A percentile compares a stretch with the other conserved stretches of the same genome.
Evolutionary conservation across 1,284 basidiomycete genomes (phyloP).

Genomic region (Porogramme epimiltina): DNA sequence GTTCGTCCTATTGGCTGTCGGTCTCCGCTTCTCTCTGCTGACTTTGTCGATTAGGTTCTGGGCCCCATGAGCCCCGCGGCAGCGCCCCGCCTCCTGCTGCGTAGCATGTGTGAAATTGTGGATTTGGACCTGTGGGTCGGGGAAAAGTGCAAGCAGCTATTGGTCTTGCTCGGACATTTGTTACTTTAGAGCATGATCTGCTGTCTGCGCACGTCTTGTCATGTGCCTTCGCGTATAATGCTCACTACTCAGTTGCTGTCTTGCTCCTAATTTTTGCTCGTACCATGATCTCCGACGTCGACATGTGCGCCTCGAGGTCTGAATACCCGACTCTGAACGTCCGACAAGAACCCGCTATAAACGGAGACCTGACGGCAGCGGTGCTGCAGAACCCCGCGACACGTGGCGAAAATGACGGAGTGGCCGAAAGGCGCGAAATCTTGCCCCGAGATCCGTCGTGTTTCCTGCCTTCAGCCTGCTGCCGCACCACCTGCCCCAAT

Average conservation of each 20-base stretch:
- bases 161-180: constrained; percentile 11
- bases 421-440: not conserved
- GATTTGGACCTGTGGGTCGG: not conserved
- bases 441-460: constrained; percentile 9
- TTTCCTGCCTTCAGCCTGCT: constrained; percentile 8
- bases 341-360: no score
- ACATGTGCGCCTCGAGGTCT: no score
- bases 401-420: constrained; percentile 7
- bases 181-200: constrained; percentile 13
- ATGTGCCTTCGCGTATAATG: constrained; percentile 1
- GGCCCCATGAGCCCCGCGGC: constrained; percentile 19
- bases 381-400: not conserved
- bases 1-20: constrained; percentile 12
- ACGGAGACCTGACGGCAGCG: not conserved
- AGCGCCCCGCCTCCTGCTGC: constrained; percentile 21
- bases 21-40: not conserved
- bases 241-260: no score
- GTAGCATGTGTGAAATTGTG: constrained; percentile 6
- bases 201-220: constrained; percentile 7
- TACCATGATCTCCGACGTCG: no score
- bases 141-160: constrained; percentile 7
- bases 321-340: constrained; percentile 2
- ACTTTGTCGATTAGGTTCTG: constrained; percentile 8
- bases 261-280: no score
- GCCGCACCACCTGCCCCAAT: constrained; percentile 4